phyloP scores from a whole-genome alignment of 768 basidiomycete genomes.

The Amanita pseudoporphyria region DNA sequence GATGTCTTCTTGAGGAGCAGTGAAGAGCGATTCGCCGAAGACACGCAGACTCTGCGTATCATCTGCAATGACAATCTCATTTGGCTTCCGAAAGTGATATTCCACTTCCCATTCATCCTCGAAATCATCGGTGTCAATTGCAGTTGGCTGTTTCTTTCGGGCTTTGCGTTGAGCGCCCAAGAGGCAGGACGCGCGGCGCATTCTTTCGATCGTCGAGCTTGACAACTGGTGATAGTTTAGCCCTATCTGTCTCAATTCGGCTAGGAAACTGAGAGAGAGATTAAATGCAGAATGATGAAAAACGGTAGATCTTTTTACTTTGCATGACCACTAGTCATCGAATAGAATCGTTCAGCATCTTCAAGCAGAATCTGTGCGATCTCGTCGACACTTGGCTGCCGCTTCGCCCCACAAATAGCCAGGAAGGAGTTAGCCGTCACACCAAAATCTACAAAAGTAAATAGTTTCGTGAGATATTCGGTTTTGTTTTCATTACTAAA shows the following conservation, averaged over 20 bases:
- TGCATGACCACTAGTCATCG: constrained; percentile 56
- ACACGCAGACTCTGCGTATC: constrained; percentile 73
- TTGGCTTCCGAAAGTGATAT: constrained; percentile 63
- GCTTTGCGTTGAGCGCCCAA: constrained; percentile 61
- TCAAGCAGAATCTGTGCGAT: constrained; percentile 59
- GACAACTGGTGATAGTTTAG: constrained; percentile 57
- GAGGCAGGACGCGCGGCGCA: constrained; percentile 66
- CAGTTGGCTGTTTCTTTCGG: constrained; percentile 21
- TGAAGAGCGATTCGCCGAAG: constrained; percentile 69
- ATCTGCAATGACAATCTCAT: constrained; percentile 75
- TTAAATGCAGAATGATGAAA: neutral
- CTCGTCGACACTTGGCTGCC: constrained; percentile 81
- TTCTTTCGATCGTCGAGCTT: constrained; percentile 39
- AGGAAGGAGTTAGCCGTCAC: constrained; percentile 74
- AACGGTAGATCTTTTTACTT: constrained; percentile 34
- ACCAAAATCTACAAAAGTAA: constrained; percentile 87
- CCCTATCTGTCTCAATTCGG: constrained; percentile 80
- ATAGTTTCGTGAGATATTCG: constrained; percentile 70
- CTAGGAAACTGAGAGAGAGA: constrained; percentile 50
- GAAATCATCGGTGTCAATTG: constrained; percentile 26
- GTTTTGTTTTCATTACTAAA: constrained; percentile 43
- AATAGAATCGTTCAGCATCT: constrained; percentile 63
- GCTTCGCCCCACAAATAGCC: constrained; percentile 77
- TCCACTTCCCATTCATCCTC: constrained; percentile 67
- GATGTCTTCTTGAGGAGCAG: constrained; percentile 83